phyloP scores from a whole-genome alignment of 2,329 filamentous ascomycete species.

The Pseudogymnoascus sp. region DNA sequence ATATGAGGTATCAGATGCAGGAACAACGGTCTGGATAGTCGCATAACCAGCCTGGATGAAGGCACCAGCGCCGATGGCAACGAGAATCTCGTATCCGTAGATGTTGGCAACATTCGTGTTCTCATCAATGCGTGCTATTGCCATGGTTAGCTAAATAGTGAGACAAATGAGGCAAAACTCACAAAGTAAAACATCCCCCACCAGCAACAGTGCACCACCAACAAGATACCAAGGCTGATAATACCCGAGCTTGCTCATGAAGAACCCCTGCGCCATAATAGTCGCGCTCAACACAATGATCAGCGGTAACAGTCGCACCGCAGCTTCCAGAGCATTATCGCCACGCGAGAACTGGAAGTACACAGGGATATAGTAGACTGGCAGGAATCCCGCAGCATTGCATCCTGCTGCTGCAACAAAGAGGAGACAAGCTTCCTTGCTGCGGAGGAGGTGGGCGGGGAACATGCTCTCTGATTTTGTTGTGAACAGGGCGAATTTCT shows the following conservation, averaged over 20 bases:
- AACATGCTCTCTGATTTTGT: conserved; percentile 17
- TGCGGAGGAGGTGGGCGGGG: conserved; percentile 19
- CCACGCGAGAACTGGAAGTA: conserved; percentile 43
- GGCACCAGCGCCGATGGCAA: conserved; percentile 35
- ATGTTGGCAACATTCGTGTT: conserved; percentile 22
- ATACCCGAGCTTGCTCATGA: conserved; percentile 31
- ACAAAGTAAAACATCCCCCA: conserved; percentile 33
- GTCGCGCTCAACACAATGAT: conserved; percentile 32
- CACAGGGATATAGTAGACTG: conserved; percentile 39
- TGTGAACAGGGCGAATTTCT: conserved; percentile 21
- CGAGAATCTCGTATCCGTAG: conserved; percentile 33
- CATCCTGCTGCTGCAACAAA: conserved; percentile 39
- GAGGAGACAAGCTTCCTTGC: conserved; percentile 17
- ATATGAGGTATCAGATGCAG: conserved; percentile 11
- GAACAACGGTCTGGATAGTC: conserved; percentile 30
- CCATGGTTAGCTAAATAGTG: background rate
- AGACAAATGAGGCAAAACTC: conserved; percentile 9
- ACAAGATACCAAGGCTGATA: conserved; percentile 37
- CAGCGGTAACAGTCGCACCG: conserved; percentile 35
- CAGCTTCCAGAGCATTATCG: conserved; percentile 37
- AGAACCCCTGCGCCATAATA: conserved; percentile 31
- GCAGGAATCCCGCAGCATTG: conserved; percentile 40
- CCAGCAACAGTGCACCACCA: conserved; percentile 29
- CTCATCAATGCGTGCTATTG: conserved; percentile 30
- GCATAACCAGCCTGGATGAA: conserved; percentile 31